Conservation (phyloP, 2,329 filamentous ascomycete species). For the Alternaria sp. region DNA sequence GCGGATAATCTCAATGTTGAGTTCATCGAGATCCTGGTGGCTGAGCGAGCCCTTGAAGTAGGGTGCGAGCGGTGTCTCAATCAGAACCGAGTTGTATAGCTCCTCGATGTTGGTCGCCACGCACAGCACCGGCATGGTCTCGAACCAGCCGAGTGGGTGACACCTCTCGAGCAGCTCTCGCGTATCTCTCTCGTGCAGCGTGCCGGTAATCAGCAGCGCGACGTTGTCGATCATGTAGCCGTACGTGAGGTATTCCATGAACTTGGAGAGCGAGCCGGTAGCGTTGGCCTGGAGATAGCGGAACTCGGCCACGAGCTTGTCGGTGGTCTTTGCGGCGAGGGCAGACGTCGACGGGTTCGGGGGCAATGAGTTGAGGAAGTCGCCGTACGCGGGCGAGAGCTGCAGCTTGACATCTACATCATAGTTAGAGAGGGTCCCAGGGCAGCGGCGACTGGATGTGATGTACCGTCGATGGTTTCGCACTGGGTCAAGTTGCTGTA, state of each 20-base stretch:
- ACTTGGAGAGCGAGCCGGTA: slow-evolving; percentile 87
- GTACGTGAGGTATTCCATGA: slow-evolving; percentile 98
- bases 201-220: slow-evolving; percentile 95
- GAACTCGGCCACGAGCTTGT: slow-evolving; percentile 98
- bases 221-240: slow-evolving; percentile 99
- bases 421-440: slow-evolving; percentile 16
- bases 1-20: slow-evolving; percentile 98
- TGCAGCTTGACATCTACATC: slow-evolving; percentile 97
- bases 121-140: slow-evolving; percentile 97
- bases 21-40: slow-evolving; percentile 95
- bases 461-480: slow-evolving; percentile 91
- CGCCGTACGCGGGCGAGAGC: slow-evolving; percentile 94
- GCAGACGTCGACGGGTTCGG: slow-evolving; percentile 97
- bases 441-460: neutral
- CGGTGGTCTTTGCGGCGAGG: slow-evolving; percentile 93
- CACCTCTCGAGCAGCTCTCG: slow-evolving; percentile 94
- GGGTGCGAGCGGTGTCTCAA: slow-evolving; percentile 93
- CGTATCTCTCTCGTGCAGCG: slow-evolving; percentile 95
- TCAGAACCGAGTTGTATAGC: slow-evolving; percentile 95
- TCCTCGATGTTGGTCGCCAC: slow-evolving; percentile 99
- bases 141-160: slow-evolving; percentile 97
- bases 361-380: slow-evolving; percentile 91
- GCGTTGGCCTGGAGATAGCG: slow-evolving; percentile 95
- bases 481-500: slow-evolving; percentile 97
- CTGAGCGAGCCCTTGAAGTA: slow-evolving; percentile 98